These are phyloP conservation scores for Gelatoporia subvermispora DNA, from an alignment of 768 basidiomycete species.

Conservation along the genomic window DNA sequence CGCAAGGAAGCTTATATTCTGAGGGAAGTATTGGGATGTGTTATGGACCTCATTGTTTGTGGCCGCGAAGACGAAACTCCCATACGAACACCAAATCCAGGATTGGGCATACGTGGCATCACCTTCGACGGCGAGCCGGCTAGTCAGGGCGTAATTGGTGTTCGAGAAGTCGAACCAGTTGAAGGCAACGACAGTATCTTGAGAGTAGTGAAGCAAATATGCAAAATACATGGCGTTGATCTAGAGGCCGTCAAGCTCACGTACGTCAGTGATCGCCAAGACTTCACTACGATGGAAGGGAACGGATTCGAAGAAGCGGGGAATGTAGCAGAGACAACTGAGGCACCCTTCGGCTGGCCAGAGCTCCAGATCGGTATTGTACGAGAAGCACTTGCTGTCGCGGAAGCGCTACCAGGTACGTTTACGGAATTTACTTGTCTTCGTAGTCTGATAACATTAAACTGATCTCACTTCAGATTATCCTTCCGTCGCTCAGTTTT, in stretches of 20 bases:
- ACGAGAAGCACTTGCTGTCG: constrained; percentile 86
- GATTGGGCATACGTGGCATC: constrained; percentile 45
- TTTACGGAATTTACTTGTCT: constrained; percentile 2
- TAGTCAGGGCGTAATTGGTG: constrained; percentile 54
- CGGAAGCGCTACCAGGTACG: constrained; percentile 86
- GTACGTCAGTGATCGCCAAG: constrained; percentile 6
- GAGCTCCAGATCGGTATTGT: constrained; percentile 92
- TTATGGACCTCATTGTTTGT: constrained; percentile 83
- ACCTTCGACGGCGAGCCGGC: constrained; percentile 25
- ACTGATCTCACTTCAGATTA: constrained; percentile 52
- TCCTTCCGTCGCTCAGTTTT: constrained; percentile 78
- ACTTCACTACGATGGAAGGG: not conserved
- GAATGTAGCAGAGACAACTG: constrained; percentile 31
- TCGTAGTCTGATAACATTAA: not conserved
- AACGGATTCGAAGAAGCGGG: constrained; percentile 30
- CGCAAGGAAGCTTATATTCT: constrained; percentile 87
- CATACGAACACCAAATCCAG: constrained; percentile 37
- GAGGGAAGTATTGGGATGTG: constrained; percentile 79
- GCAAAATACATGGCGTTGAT: constrained; percentile 77
- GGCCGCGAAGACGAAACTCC: constrained; percentile 67
- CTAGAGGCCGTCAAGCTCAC: constrained; percentile 64
- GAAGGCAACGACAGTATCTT: constrained; percentile 85
- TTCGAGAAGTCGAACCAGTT: constrained; percentile 67
- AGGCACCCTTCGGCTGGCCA: constrained; percentile 82
- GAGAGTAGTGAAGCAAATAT: constrained; percentile 65